Conservation (phyloP, 2,329 filamentous ascomycete species). For the Verticillium longisporum region DNA sequence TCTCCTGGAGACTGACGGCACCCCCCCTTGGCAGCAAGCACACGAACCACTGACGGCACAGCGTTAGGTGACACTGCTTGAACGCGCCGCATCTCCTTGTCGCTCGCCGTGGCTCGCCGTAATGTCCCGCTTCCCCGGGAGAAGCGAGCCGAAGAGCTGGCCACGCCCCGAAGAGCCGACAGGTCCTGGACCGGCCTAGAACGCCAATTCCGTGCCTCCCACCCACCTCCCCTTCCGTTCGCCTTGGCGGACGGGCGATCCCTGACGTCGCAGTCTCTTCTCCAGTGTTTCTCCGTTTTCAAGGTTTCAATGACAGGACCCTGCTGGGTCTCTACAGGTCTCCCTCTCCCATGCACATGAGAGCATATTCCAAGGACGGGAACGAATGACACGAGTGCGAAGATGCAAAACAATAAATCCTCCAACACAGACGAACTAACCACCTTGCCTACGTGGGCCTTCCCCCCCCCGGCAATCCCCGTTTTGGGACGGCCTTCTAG, state of each 20-base stretch:
- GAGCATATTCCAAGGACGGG: not conserved
- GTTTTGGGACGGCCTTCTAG: not conserved
- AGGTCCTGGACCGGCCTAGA: conserved; percentile 3
- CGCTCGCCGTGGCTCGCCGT: not conserved
- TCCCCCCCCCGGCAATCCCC: no score
- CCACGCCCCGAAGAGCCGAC: not conserved
- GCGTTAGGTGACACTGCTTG: not conserved
- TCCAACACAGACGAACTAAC: not conserved
- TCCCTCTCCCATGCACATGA: not conserved
- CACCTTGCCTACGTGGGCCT: not conserved
- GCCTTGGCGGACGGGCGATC: not conserved
- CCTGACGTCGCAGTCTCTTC: not conserved
- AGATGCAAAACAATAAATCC: not conserved
- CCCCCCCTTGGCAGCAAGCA: no score
- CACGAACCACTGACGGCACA: not conserved
- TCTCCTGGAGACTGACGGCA: no score
- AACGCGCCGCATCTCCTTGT: no score
- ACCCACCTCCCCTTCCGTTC: not conserved
- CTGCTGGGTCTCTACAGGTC: no score
- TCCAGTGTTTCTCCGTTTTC: not conserved
- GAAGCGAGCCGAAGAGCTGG: not conserved
- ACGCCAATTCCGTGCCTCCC: not conserved
- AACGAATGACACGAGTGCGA: not conserved
- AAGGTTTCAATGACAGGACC: not conserved
- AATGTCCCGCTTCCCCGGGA: not conserved